These are phyloP conservation scores for Mycena alexandri DNA, from an alignment of 768 basidiomycete species.

Conservation along the genomic window DNA sequence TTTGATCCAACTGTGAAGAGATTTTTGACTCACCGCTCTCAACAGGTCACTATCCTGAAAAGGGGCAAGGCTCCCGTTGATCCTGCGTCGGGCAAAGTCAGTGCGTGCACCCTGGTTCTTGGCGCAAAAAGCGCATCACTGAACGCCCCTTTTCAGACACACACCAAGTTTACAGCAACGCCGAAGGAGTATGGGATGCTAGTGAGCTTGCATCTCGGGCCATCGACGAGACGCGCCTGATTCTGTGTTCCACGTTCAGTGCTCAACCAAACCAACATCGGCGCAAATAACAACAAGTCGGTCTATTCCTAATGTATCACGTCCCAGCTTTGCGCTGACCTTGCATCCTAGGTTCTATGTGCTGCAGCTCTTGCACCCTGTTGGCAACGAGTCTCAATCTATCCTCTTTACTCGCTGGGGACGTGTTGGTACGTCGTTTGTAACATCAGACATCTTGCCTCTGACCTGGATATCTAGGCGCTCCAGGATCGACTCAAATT, in stretches of 20 bases:
- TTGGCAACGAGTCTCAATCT: conserved; percentile 52
- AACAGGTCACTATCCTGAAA: conserved; percentile 57
- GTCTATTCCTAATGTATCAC: conserved; percentile 12
- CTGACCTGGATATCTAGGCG: conserved; percentile 42
- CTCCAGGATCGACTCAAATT: conserved; percentile 60
- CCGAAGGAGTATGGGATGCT: conserved; percentile 65
- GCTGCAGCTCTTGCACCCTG: conserved; percentile 66
- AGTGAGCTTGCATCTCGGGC: conserved; percentile 37
- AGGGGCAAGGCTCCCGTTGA: conserved; percentile 71
- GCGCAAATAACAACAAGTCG: conserved; percentile 63
- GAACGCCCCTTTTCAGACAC: conserved; percentile 49
- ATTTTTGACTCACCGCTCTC: neutral
- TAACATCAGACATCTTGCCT: too few species aligned
- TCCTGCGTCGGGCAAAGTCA: conserved; percentile 55
- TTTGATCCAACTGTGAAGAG: conserved; percentile 11
- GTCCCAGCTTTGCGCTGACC: neutral
- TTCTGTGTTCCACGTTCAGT: conserved; percentile 35
- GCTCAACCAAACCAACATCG: conserved; percentile 72
- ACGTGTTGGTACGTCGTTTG: conserved; percentile 54
- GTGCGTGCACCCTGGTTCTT: conserved; percentile 50
- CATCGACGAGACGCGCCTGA: neutral
- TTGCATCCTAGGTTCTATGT: conserved; percentile 63
- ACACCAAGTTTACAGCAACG: conserved; percentile 62
- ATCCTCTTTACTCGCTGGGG: conserved; percentile 69
- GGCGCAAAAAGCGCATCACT: neutral